Base-by-base conservation (phyloP, 305 asterid species). In the Fraxinus floribunda region DNA sequence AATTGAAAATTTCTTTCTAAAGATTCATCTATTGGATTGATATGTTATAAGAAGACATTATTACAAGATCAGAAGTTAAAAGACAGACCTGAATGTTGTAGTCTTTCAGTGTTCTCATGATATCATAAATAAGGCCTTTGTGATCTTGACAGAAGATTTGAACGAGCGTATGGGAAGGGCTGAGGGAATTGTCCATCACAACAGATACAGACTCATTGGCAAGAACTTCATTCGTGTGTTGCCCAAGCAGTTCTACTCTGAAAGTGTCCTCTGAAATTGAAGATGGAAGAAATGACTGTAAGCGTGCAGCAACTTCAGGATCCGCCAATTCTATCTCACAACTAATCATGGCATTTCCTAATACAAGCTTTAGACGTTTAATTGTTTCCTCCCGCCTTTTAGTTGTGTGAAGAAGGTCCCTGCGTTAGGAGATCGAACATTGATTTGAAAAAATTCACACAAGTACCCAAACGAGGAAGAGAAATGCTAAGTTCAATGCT, bases 101-200 rank as follows among this genome's bases (percentile, higher is more conserved):
- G 83, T 89, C 92, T 76, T 89, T 89, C 0, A 86, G 84, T 2
- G 87, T 86, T 84, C 95, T 86, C 95, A 93, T 89, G 80, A 93
- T 86, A 81, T 93, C 97, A 38, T 93, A 93, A 32, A 93, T 76
- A 73, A 93, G 92, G 76, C 97, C 94, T 77, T 93, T 93, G 80
- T 90, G 97, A 81, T 91, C 97, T 62, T 80, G 85, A 84, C 95
- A 87, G 71, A 80, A 83, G 81, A 93, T 86, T 79, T 86, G 91
- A 30, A 93, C 79, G 10, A 91, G 88, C 3, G 95, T 91, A 86
- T 91, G 93, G 44, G 90, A 89, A 60, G 93, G 94, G 86, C 95
- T 93, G 80, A 91, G 88, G 60, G 86, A 72, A 79, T 91, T 91
- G 82, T 93, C 97, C 41, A 91, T 78, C 77, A 79, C 62, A 18